Evolutionary conservation across 257 asterid genomes (phyloP), one percentile per base, ranked within the genome.

Genomic region (Voacanga thouarsii): DNA sequence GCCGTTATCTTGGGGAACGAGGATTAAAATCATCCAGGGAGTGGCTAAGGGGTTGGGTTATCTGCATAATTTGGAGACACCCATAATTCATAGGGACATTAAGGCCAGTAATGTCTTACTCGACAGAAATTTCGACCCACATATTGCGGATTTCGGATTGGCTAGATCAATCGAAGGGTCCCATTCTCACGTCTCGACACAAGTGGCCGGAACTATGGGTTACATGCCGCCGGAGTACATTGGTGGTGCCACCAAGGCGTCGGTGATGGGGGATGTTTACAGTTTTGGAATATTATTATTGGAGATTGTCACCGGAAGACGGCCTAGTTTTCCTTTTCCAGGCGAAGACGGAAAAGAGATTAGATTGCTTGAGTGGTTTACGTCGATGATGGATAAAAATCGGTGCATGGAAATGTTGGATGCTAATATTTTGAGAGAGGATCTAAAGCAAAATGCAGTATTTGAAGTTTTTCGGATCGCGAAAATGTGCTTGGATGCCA

Each of bases 191-290:
- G 97, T 94, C 21, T 94, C 97, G 1, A 94, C 98, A 4, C 97
- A 90, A 80, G 91, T 91, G 73, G 97, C 97, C 0, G 98, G 98
- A 26, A 94, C 98, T 6, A 88, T 94, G 97, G 97, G 98, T 47
- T 94, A 94, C 83, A 89, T 94, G 92, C 98, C 98, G 1, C 97
- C 98, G 9, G 98, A 94, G 80, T 92, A 94, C 57, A 72, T 94
- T 0, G 45, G 84, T 7, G 97, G 97, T 1, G 88, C 96, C 55
- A 77, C 89, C 5, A 82, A 37, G 83, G 98, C 97, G 2, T 88
- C 88, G 0, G 75, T 86, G 71, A 47, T 41, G 72, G 98, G 96
- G 0, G 98, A 92, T 37, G 94, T 94, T 33, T 94, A 92, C 57
- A 94, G 98, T 75, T 94, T 92, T 56, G 98, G 98, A 2, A 92